Base-by-base conservation (phyloP, 768 basidiomycete genomes). In the Scleroderma citrinum region DNA sequence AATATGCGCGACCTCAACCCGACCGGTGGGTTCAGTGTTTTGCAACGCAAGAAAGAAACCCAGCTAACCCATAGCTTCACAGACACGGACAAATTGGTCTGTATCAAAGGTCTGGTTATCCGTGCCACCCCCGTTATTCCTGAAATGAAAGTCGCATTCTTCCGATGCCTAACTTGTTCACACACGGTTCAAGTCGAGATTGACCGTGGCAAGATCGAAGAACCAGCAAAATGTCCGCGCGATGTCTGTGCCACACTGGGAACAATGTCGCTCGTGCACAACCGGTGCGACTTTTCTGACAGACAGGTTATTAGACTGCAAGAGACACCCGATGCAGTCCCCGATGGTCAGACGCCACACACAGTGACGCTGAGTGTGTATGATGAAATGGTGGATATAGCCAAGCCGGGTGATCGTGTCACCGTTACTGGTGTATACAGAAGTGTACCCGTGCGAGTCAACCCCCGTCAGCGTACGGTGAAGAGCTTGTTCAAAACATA, bases 111-210 rank as follows among this genome's bases (percentile, higher is more conserved):
- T 49, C 82, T 99, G 7, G 92, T 98, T 59, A 98, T 99, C 52
- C 87, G 96, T 20, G 90, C 94, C 0, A 97, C 96, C 0, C 92
- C 95, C 11, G 88, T 99, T 59, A 97, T 98, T 51, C 96, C 96
- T 3, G 96, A 99, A 69, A 98, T 99, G 96, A 94, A 95, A 70
- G 82, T 83, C 56, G 96, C 95, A 19, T 98, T 99, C 75, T 99
- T 99, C 80, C 88, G 94, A 47, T 99, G 96, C 69, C 74, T 91
- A 23, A 87, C 86, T 32, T 99, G 96, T 66, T 87, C 87, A 35
- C 96, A 98, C 67, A 97, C 96, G n/a, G 83, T 92, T 7, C 92
- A 92, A 63, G 89, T 92, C 53, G 93, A 96, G 62, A 96, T 98
- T 44, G 94, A 97, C 67, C 85, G 94, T n/a, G 96, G 95, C 37